Evolutionary conservation across 2,329 filamentous ascomycete species (phyloP), one percentile per base, ranked within the genome.

Genomic region (Stagonosporopsis vannaccii): DNA sequence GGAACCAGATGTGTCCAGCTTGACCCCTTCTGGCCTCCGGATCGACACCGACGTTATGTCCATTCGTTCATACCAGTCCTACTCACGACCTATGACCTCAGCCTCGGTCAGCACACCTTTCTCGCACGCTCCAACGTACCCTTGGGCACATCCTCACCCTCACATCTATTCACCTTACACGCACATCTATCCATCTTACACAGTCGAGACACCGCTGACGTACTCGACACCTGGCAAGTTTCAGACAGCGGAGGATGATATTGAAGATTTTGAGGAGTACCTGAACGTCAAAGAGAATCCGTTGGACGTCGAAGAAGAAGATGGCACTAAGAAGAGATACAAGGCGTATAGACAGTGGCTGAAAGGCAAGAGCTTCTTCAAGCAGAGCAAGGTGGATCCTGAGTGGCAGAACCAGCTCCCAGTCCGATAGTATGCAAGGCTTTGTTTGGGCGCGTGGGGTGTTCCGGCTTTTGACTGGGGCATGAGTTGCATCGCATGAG

Each of bases 341-440:
- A 98, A 97, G 78, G 91, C 93, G 9, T 99, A 99, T 77, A 82
- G 89, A 69, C 96, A 97, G 78, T 99, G 95, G 94, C 81, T 99
- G 71, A 85, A 88, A 60, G 94, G 94, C 17, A 98, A 97, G 80
- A 97, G 92, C 68, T 84, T 98, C 69, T 98, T 98, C 76, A 98
- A 98, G 78, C 93, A 97, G 81, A 82, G 80, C 59, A 82, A 82
- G 65, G 79, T 82, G 35, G 80, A 82, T 76, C 80, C 80, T 1
- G 80, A 82, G 71, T 82, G 72, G 73, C 63, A 69, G 63, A 70
- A 63, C 50, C 70, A 74, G 54, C 51, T 74, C 30, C 71, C 71
- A 45, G 60, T 73, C n/a, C 58, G 71, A 41, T 74, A 59, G 57
- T 23, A 12, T 12, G 4, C 26, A 41, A 12, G 15, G 39, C 9